These are phyloP conservation scores for Coemansia sp. DNA, from an alignment of 192 early-diverging fungal genomes.

Conservation along the genomic window DNA sequence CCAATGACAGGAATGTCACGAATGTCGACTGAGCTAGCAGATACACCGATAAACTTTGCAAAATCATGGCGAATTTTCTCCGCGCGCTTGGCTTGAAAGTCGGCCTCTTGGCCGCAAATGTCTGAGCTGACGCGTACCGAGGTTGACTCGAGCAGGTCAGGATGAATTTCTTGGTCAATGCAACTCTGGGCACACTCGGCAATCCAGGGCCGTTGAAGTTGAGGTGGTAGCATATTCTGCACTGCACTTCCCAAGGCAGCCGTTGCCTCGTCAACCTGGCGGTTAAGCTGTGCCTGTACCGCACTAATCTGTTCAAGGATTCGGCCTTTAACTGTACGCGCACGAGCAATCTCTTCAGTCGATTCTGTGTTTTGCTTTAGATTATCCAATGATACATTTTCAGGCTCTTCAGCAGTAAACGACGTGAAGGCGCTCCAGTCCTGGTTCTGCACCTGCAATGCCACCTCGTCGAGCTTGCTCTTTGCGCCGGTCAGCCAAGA, in stretches of 20 bases:
- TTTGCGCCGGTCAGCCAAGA: conserved; percentile 22
- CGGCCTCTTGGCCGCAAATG: conserved; percentile 34
- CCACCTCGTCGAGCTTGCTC: conserved; percentile 19
- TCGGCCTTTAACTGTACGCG: conserved; percentile 18
- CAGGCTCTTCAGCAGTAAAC: not conserved
- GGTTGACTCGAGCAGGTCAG: conserved; percentile 31
- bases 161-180: conserved; percentile 32
- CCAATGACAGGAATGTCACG: conserved; percentile 72
- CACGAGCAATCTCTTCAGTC: not conserved
- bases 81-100: conserved; percentile 23
- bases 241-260: conserved; percentile 22
- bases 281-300: conserved; percentile 18
- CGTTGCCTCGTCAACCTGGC: conserved; percentile 25
- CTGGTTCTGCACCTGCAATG: conserved; percentile 12
- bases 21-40: conserved; percentile 60
- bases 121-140: conserved; percentile 27
- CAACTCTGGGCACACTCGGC: conserved; percentile 33
- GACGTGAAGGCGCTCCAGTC: conserved; percentile 10
- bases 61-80: conserved; percentile 61
- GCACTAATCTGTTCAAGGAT: conserved; percentile 24
- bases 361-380: not conserved
- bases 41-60: conserved; percentile 74
- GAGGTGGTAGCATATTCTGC: conserved; percentile 37
- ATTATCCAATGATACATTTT: not conserved
- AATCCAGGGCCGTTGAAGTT: conserved; percentile 42